Evolutionary conservation across 2,329 filamentous ascomycete species (phyloP).

Genomic region (Fusarium sororula): DNA sequence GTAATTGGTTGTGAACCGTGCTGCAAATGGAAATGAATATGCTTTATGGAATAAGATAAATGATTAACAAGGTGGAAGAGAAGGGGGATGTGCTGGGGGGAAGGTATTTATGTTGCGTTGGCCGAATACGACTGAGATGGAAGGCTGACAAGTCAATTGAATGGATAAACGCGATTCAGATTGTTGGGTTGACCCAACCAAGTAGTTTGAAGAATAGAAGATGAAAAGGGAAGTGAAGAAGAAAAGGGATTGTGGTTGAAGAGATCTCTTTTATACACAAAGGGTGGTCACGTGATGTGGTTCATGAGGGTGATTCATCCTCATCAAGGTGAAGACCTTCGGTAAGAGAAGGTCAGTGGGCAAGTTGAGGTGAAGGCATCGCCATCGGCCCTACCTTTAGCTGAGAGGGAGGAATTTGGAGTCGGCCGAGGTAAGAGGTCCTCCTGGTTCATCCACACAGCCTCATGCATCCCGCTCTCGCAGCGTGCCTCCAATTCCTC

Average conservation of each 20-base stretch:
- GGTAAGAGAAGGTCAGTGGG: accelerated
- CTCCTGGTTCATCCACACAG: not conserved
- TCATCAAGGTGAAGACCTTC: not conserved
- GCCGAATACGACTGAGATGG: too few relatives aligned
- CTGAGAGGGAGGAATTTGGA: not conserved
- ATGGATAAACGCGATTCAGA: too few relatives aligned
- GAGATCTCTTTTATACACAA: not conserved
- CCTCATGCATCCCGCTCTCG: not conserved
- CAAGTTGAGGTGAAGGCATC: accelerated
- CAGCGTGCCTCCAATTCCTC: too few relatives aligned
- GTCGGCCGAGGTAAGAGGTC: not conserved
- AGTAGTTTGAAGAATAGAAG: too few relatives aligned
- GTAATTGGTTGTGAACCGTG: too few relatives aligned
- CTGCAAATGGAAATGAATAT: too few relatives aligned
- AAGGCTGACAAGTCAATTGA: too few relatives aligned
- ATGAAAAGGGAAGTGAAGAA: not conserved
- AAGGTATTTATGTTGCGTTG: too few relatives aligned
- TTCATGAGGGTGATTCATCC: not conserved
- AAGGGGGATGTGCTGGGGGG: too few relatives aligned
- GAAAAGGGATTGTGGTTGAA: not conserved
- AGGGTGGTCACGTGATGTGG: not conserved
- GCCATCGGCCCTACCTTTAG: accelerated
- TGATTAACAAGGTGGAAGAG: too few relatives aligned
- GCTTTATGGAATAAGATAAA: too few relatives aligned
- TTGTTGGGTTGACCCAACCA: not conserved